Evolutionary conservation across 805 yeast genomes (phyloP).

Genomic region (Kuraishia ogatae): DNA sequence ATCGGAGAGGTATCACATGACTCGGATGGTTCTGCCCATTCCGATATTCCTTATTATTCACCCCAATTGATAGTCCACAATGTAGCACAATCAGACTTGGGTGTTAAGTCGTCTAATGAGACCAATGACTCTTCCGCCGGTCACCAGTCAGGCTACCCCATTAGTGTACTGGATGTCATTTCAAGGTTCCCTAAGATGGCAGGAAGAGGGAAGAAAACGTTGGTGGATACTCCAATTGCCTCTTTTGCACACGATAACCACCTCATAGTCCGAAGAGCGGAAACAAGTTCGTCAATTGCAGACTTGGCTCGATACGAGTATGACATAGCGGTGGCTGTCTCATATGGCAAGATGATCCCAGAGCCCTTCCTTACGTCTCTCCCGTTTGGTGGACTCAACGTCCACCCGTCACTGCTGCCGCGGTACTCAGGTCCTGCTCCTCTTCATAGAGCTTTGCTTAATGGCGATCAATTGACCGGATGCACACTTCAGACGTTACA

Average conservation of each 20-base stretch:
- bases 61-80: too few relatives aligned
- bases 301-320: conserved; percentile 21
- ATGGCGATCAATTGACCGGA: conserved; percentile 59
- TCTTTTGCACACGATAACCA: conserved; percentile 23
- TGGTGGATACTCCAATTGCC: conserved; percentile 48
- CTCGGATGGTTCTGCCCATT: neutral
- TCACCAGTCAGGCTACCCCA: conserved; percentile 3
- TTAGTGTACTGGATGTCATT: conserved; percentile 41
- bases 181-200: conserved; percentile 54
- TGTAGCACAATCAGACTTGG: too few relatives aligned
- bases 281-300: conserved; percentile 31
- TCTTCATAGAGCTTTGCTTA: conserved; percentile 66
- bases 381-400: conserved; percentile 68
- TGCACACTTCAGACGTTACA: conserved; percentile 87
- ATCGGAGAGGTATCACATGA: neutral
- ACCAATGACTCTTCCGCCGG: too few relatives aligned
- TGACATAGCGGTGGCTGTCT: conserved; percentile 80
- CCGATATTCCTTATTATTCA: neutral
- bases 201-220: conserved; percentile 44
- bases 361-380: conserved; percentile 36
- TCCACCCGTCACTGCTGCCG: conserved; percentile 90
- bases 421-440: conserved; percentile 85
- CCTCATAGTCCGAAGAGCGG: conserved; percentile 42
- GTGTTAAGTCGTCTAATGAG: too few relatives aligned
- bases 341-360: conserved; percentile 83